These are phyloP conservation scores for Crithidia mellificae DNA, from an alignment of 208 protist species.

Conservation along the genomic window DNA sequence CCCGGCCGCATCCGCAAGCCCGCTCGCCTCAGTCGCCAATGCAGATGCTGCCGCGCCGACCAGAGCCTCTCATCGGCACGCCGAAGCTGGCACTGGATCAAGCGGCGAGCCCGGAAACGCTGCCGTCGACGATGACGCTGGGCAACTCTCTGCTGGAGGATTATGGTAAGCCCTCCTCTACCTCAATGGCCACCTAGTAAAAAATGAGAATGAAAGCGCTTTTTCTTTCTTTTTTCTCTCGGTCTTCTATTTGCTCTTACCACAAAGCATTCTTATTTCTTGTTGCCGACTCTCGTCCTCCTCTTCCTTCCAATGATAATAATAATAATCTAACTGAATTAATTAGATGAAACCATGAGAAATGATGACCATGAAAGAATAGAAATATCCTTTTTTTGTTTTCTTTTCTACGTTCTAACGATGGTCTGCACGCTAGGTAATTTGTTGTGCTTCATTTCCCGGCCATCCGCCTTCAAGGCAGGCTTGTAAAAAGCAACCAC, in stretches of 20 bases:
- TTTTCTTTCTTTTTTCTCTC: neutral
- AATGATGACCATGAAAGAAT: too few relatives aligned
- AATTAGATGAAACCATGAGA: too few relatives aligned
- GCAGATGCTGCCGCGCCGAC: conserved; percentile 18
- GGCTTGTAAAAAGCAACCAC: too few relatives aligned
- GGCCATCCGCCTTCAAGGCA: too few relatives aligned
- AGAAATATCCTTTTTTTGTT: too few relatives aligned
- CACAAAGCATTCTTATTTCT: neutral
- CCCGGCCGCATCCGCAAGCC: neutral
- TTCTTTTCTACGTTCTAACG: too few relatives aligned
- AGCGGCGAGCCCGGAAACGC: neutral
- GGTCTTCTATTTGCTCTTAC: neutral
- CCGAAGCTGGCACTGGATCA: conserved; percentile 13
- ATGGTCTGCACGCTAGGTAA: too few relatives aligned
- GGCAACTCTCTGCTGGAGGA: conserved; percentile 3
- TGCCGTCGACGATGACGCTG: neutral
- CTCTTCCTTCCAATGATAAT: neutral
- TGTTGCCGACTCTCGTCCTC: neutral
- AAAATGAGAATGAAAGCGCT: neutral
- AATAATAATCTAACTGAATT: too few relatives aligned
- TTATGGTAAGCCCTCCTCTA: neutral
- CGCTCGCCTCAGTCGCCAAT: conserved; percentile 11
- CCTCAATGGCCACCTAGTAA: conserved; percentile 33
- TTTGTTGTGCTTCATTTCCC: too few relatives aligned
- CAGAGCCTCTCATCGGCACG: conserved; percentile 12